Evolutionary conservation across 352 stramenopile species (phyloP).

Genomic region (Globisporangium emineosum): DNA sequence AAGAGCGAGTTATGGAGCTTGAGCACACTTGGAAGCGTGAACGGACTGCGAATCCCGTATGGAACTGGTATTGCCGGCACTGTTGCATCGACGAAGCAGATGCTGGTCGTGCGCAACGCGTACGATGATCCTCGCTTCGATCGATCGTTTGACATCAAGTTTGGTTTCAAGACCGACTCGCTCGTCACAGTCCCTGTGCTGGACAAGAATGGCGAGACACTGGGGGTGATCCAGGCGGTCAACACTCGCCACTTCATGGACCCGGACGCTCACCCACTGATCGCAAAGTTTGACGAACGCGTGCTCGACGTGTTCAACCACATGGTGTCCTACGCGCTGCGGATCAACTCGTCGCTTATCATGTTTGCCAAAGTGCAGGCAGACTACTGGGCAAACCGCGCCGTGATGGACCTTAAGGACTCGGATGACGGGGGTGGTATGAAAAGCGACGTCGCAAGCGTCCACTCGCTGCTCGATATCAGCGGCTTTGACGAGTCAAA

Average conservation of each 20-base stretch:
- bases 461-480: slow-evolving; percentile 61
- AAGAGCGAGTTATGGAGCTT: slow-evolving; percentile 76
- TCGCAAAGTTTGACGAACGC: slow-evolving; percentile 58
- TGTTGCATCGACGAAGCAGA: slow-evolving; percentile 53
- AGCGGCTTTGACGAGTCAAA: slow-evolving; percentile 70
- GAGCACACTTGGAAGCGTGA: slow-evolving; percentile 64
- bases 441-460: slow-evolving; percentile 59
- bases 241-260: slow-evolving; percentile 56
- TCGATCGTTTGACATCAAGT: slow-evolving; percentile 73
- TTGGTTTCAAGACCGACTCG: slow-evolving; percentile 81
- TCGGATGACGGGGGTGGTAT: slow-evolving; percentile 27
- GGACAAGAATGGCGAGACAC: slow-evolving; percentile 57
- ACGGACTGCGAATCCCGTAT: slow-evolving; percentile 71
- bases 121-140: slow-evolving; percentile 83
- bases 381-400: slow-evolving; percentile 70
- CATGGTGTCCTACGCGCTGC: slow-evolving; percentile 53
- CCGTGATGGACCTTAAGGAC: slow-evolving; percentile 26
- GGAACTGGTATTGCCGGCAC: slow-evolving; percentile 74
- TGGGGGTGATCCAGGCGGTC: slow-evolving; percentile 64
- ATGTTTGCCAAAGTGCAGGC: slow-evolving; percentile 81
- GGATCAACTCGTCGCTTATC: slow-evolving; percentile 73
- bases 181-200: slow-evolving; percentile 72
- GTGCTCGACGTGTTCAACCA: slow-evolving; percentile 62
- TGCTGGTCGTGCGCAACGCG: slow-evolving; percentile 58
- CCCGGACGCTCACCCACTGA: slow-evolving; percentile 35